These are phyloP conservation scores for Podospora didyma DNA, from an alignment of 495 filamentous ascomycete genomes.

Conservation along the genomic window DNA sequence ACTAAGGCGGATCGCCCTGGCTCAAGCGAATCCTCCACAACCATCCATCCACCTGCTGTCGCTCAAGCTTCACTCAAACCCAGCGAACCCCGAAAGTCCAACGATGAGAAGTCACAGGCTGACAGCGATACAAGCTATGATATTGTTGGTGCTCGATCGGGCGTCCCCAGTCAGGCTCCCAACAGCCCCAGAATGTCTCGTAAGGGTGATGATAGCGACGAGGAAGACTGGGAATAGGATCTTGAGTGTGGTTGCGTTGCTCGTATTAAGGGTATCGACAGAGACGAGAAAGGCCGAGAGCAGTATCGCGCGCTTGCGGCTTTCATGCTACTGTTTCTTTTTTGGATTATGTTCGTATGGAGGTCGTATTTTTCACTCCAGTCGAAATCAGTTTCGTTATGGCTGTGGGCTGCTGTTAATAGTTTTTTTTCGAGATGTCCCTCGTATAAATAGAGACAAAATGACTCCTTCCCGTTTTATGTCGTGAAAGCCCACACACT, in stretches of 20 bases:
- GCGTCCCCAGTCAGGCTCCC: slow-evolving; percentile 69
- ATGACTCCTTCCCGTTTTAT: no score
- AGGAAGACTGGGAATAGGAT: slow-evolving; percentile 79
- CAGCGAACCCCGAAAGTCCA: slow-evolving; percentile 68
- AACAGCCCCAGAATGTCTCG: slow-evolving; percentile 63
- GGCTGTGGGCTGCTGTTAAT: neutral
- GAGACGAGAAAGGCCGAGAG: slow-evolving; percentile 74
- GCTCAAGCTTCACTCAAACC: slow-evolving; percentile 46
- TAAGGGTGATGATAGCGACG: slow-evolving; percentile 41
- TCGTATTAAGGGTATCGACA: slow-evolving; percentile 39
- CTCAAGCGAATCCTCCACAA: slow-evolving; percentile 49
- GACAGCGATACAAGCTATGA: slow-evolving; percentile 94
- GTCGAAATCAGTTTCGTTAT: neutral
- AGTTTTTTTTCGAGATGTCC: no score
- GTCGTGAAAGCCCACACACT: no score
- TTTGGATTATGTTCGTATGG: neutral
- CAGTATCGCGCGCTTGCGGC: slow-evolving; percentile 33
- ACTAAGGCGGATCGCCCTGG: slow-evolving; percentile 32
- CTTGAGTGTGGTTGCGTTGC: neutral
- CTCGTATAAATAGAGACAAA: no score
- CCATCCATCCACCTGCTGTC: slow-evolving; percentile 41
- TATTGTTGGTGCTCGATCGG: slow-evolving; percentile 70
- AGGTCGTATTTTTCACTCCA: neutral
- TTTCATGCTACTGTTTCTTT: neutral
- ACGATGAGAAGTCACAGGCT: slow-evolving; percentile 78